phyloP scores from a whole-genome alignment of 306 rosid genomes.

The Morella rubra region DNA sequence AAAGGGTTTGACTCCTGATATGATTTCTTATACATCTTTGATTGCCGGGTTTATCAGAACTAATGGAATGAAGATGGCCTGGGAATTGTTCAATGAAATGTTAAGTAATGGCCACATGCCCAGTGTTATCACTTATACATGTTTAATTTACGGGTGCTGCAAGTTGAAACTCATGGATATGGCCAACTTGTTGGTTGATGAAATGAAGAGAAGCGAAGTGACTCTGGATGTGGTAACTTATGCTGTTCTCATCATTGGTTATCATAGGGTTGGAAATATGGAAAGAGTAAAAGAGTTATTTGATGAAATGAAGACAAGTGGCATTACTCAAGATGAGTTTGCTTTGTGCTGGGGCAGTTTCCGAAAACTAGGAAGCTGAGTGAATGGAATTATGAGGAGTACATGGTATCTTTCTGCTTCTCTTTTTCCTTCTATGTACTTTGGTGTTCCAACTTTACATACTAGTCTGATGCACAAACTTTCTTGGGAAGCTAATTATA shows the following conservation, averaged over 20 bases:
- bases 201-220: slow-evolving; percentile 42
- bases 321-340: slow-evolving; percentile 47
- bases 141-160: slow-evolving; percentile 58
- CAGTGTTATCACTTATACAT: slow-evolving; percentile 51
- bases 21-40: slow-evolving; percentile 50
- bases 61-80: slow-evolving; percentile 43
- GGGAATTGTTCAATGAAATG: slow-evolving; percentile 50
- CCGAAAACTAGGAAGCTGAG: slow-evolving; percentile 29
- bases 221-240: slow-evolving; percentile 52
- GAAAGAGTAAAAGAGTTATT: slow-evolving; percentile 37
- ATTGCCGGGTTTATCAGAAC: slow-evolving; percentile 49
- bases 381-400: slow-evolving; percentile 28
- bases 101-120: slow-evolving; percentile 40
- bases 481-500: not conserved
- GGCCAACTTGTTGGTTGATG: slow-evolving; percentile 42
- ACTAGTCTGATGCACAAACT: slow-evolving; percentile 10
- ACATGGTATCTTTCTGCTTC: slow-evolving; percentile 31
- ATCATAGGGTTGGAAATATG: slow-evolving; percentile 31
- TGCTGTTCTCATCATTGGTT: slow-evolving; percentile 47
- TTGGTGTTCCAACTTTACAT: slow-evolving; percentile 14
- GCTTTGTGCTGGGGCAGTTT: slow-evolving; percentile 21
- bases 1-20: slow-evolving; percentile 47
- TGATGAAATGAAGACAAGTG: slow-evolving; percentile 40
- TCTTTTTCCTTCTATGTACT: slow-evolving; percentile 1
- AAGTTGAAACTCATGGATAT: slow-evolving; percentile 47